Evolutionary conservation across 331 rosid species (phyloP), one percentile per base, ranked within the genome.

Genomic region (Telfairia occidentalis): DNA sequence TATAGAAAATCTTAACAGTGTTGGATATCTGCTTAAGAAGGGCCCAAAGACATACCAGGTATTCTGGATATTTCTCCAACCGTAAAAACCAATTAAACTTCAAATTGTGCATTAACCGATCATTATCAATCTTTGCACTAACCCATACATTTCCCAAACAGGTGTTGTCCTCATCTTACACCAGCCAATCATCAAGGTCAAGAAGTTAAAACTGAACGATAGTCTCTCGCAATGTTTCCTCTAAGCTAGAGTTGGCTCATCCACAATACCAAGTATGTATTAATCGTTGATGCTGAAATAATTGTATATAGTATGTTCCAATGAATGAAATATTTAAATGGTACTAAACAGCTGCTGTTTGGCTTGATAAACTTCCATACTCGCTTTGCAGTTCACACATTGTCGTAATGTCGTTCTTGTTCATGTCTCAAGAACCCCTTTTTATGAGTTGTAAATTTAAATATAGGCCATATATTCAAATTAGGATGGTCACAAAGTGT

Each of bases 41-140:
- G 98, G 97, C 28, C 88, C 93, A 46, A 95, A 90, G 81, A 91
- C 90, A 55, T 95, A 86, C 78, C 98, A 95, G 98, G 98, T 91
- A 84, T 10, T 23, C 57, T 29, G 9, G 5, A 13, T 11, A 4
- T 4, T 48, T 48, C 59, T 49, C 53, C 52, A 8, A 18, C 4
- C 26, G 26, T 21, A 24, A 12, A 12, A 26, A 26, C 49, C 42
- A 37, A 38, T 42, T 3, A 59, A 58, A 35, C 35, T 57, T 16
- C 53, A 28, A 30, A 32, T 49, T 18, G 53, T 52, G 76, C 57
- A 59, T 35, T 40, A 15, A 73, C 26, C 9, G 16, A 67, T 52
- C 66, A 67, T 53, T 28, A 28, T 18, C 38, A 30, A 55, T 43
- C 55, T 24, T 35, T 75, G 66, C 43, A 37, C 57, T 29, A 9